Evolutionary conservation across 2,329 filamentous ascomycete genomes (phyloP).

Genomic region (Dothidotthia symphoricarpi): DNA sequence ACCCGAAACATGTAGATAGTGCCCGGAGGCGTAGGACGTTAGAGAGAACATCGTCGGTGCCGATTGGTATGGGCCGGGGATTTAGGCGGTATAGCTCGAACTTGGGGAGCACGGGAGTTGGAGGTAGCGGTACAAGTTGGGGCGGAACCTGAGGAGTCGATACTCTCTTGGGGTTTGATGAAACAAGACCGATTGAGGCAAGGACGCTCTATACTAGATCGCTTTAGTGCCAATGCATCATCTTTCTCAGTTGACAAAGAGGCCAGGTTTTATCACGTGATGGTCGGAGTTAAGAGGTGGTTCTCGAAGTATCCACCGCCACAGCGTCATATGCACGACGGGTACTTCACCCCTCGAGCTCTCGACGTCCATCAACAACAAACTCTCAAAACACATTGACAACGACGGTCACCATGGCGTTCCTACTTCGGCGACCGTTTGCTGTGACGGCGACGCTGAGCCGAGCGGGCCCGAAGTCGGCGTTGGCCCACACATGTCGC

Average conservation of each 20-base stretch:
- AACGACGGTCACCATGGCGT: conserved; percentile 65
- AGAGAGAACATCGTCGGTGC: conserved; percentile 44
- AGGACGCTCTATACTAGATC: too few species aligned
- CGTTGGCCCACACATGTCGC: conserved; percentile 52
- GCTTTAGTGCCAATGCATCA: too few species aligned
- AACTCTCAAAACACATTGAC: too few species aligned
- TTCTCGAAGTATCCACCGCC: too few species aligned
- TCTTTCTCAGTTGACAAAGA: too few species aligned
- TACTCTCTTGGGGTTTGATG: too few species aligned
- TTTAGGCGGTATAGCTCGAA: conserved; percentile 49
- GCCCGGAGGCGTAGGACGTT: conserved; percentile 30
- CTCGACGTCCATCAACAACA: too few species aligned
- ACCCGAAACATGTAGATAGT: conserved; percentile 11
- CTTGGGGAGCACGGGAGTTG: conserved; percentile 42
- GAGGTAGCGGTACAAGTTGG: conserved; percentile 36
- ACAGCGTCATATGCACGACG: too few species aligned
- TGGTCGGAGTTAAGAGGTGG: too few species aligned
- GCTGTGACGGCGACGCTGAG: conserved; percentile 59
- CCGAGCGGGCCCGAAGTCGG: conserved; percentile 51
- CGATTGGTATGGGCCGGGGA: conserved; percentile 48
- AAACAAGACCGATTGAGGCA: too few species aligned
- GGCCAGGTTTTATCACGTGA: too few species aligned
- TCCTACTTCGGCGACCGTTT: conserved; percentile 63
- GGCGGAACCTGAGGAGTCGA: conserved; percentile 22
- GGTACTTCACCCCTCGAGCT: too few species aligned